Evolutionary conservation across 164 flowering plant genomes (phyloP).

Genomic region (Chimonanthus praecox): DNA sequence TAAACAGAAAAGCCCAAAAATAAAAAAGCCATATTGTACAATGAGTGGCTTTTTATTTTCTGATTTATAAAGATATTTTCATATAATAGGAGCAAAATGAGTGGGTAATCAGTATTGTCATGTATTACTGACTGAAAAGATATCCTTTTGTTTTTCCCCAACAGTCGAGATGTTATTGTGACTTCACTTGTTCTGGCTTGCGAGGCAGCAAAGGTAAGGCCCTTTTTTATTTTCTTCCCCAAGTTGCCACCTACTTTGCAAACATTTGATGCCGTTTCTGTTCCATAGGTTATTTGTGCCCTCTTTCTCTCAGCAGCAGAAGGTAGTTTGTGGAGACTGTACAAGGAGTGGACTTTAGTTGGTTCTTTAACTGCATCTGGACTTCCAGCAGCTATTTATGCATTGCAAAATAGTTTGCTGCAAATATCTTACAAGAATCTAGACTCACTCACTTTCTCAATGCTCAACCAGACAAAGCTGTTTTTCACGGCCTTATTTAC

Average conservation of each 20-base stretch:
- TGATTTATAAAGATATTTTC: background rate
- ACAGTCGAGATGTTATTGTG: slow-evolving; percentile 87
- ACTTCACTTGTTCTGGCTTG: slow-evolving; percentile 85
- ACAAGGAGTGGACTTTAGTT: slow-evolving; percentile 74
- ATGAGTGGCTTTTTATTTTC: background rate
- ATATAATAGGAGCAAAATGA: background rate
- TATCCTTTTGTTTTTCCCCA: slow-evolving; percentile 4
- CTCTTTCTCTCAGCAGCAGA: slow-evolving; percentile 63
- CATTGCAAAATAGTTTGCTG: slow-evolving; percentile 92
- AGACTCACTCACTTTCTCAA: slow-evolving; percentile 98
- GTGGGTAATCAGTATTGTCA: background rate
- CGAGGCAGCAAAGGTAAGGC: slow-evolving; percentile 75
- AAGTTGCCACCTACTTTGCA: background rate
- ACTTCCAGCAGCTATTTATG: slow-evolving; percentile 96
- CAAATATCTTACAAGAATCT: slow-evolving; percentile 94
- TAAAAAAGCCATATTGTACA: no score
- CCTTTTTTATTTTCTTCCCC: background rate
- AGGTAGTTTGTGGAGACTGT: slow-evolving; percentile 56
- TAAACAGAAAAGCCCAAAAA: background rate
- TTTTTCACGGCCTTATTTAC: slow-evolving; percentile 93
- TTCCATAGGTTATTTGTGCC: slow-evolving; percentile 68
- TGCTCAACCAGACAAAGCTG: slow-evolving; percentile 94
- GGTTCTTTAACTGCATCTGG: slow-evolving; percentile 89
- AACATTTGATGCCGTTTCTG: background rate
- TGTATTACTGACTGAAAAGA: slow-evolving; percentile 2